These are phyloP conservation scores for Aspergillus fructus DNA, from an alignment of 2,329 filamentous ascomycete species.

Conservation along the genomic window DNA sequence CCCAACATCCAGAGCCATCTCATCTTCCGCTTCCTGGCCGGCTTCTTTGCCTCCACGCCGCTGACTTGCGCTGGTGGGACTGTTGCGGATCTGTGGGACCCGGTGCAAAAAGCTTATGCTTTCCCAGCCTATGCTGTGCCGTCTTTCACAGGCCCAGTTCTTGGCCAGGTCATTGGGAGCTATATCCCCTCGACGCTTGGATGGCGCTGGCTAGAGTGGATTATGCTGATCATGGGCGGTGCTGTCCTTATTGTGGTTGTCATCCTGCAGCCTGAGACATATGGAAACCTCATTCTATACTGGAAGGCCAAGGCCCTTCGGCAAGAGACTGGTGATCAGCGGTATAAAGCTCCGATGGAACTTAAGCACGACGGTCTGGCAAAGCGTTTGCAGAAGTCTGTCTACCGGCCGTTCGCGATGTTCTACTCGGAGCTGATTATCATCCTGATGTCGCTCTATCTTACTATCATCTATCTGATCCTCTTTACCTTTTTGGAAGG, in stretches of 20 bases:
- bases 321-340: slow-evolving; percentile 41
- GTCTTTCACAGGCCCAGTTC: slow-evolving; percentile 35
- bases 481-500: slow-evolving; percentile 43
- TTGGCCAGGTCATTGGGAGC: slow-evolving; percentile 22
- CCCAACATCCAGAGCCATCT: slow-evolving; percentile 51
- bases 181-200: slow-evolving; percentile 18
- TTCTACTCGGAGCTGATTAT: slow-evolving; percentile 44
- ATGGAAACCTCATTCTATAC: slow-evolving; percentile 43
- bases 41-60: slow-evolving; percentile 47
- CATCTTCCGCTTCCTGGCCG: slow-evolving; percentile 51
- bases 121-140: slow-evolving; percentile 53
- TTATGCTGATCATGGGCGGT: slow-evolving; percentile 40
- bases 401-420: slow-evolving; percentile 45
- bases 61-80: slow-evolving; percentile 47
- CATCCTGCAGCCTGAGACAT: slow-evolving; percentile 52
- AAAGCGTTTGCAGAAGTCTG: slow-evolving; percentile 37
- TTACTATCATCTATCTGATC: slow-evolving; percentile 31
- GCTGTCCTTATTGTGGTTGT: slow-evolving; percentile 34
- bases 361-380: slow-evolving; percentile 40
- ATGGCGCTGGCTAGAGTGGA: slow-evolving; percentile 49
- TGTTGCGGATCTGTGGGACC: slow-evolving; percentile 47
- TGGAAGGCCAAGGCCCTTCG: slow-evolving; percentile 46
- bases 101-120: slow-evolving; percentile 47
- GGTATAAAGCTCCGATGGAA: slow-evolving; percentile 40
- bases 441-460: slow-evolving; percentile 27